Conservation (phyloP, 306 rosid species). For the Parietaria judaica region DNA sequence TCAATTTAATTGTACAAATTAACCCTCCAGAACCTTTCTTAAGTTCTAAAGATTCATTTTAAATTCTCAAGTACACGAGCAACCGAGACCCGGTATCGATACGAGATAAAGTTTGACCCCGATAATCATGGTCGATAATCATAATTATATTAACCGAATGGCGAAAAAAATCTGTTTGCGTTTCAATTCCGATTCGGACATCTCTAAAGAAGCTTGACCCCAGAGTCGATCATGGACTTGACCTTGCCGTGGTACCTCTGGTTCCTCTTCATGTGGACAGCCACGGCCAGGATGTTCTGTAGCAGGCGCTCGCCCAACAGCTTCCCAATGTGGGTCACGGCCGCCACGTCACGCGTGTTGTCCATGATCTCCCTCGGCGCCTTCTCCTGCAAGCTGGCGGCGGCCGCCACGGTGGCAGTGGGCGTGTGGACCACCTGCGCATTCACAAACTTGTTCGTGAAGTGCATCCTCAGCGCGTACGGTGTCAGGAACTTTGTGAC, state of each 20-base stretch:
- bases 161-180: no score
- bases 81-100: no score
- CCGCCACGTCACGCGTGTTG: conserved; percentile 64
- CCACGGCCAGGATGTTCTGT: conserved; percentile 67
- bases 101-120: no score
- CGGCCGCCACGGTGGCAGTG: conserved; percentile 76
- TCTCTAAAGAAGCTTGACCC: conserved; percentile 57
- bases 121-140: no score
- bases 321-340: conserved; percentile 82
- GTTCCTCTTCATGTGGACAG: conserved; percentile 77
- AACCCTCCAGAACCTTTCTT: no score
- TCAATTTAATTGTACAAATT: no score
- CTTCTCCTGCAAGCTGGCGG: conserved; percentile 81
- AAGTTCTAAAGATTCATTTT: no score
- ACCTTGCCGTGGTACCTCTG: conserved; percentile 92
- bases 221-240: conserved; percentile 74
- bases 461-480: conserved; percentile 78
- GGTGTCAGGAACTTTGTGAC: conserved; percentile 65
- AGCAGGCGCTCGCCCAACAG: conserved; percentile 67
- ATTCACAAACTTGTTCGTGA: conserved; percentile 69
- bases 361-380: conserved; percentile 55
- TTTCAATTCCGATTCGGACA: no score
- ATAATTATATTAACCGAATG: no score
- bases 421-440: conserved; percentile 75
- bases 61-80: no score